These are phyloP conservation scores for Leptodontidium sp. DNA, from an alignment of 2,329 filamentous ascomycete species.

Conservation along the genomic window DNA sequence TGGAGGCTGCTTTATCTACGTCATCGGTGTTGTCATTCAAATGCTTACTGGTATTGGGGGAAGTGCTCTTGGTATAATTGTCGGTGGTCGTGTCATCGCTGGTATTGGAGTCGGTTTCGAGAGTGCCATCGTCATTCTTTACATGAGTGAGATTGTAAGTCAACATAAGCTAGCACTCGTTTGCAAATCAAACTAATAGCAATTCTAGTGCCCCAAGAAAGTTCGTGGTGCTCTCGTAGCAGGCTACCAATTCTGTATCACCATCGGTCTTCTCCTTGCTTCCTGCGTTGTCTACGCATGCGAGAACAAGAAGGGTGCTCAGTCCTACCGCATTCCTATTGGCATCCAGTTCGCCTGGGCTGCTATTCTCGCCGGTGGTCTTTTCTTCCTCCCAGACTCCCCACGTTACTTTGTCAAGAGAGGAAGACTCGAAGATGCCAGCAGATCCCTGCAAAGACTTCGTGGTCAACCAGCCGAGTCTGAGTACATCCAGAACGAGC, in stretches of 20 bases:
- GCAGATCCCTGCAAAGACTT: slow-evolving; percentile 68
- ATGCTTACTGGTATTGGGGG: slow-evolving; percentile 58
- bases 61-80: slow-evolving; percentile 66
- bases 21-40: slow-evolving; percentile 70
- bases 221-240: slow-evolving; percentile 83
- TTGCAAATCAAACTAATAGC: background rate
- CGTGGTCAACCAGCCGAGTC: slow-evolving; percentile 79
- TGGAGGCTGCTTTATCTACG: slow-evolving; percentile 69
- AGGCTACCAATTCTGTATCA: slow-evolving; percentile 86
- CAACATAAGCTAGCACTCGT: background rate
- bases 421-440: slow-evolving; percentile 71
- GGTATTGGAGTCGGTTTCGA: slow-evolving; percentile 84
- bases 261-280: slow-evolving; percentile 79
- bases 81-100: slow-evolving; percentile 77
- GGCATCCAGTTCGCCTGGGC: slow-evolving; percentile 83
- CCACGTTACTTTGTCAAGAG: slow-evolving; percentile 87
- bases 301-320: slow-evolving; percentile 65
- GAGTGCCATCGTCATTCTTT: slow-evolving; percentile 81
- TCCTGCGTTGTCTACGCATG: slow-evolving; percentile 78
- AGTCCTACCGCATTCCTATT: slow-evolving; percentile 83
- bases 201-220: slow-evolving; percentile 66
- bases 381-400: slow-evolving; percentile 82
- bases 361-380: slow-evolving; percentile 74
- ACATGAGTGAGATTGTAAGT: slow-evolving; percentile 66
- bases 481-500: slow-evolving; percentile 78